A percentile compares a stretch with the other conserved stretches of the same genome.
These are phyloP conservation scores for Saururus chinensis DNA, from an alignment of 164 flowering plant species.

Conservation along the genomic window DNA sequence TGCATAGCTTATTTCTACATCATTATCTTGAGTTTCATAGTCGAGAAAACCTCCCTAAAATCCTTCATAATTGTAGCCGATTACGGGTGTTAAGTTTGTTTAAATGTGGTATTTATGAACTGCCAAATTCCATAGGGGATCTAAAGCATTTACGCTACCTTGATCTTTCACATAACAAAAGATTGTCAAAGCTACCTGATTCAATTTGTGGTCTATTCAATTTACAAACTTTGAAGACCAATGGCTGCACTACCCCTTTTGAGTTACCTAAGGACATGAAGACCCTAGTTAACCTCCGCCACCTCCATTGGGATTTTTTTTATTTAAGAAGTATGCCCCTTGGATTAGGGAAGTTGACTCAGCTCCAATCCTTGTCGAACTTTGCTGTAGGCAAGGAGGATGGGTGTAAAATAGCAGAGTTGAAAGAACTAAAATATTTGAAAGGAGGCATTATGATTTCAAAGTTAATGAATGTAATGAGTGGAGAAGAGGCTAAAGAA, in stretches of 20 bases:
- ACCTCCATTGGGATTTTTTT: conserved; percentile 15
- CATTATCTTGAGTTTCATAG: neutral
- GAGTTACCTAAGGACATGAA: no score
- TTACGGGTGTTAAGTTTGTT: conserved; percentile 6
- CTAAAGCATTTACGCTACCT: conserved; percentile 20
- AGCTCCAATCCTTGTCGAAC: conserved; percentile 14
- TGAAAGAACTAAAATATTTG: conserved; percentile 14
- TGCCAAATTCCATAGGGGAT: conserved; percentile 6
- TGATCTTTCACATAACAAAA: conserved; percentile 13
- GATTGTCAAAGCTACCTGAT: conserved; percentile 15
- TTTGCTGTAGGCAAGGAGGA: conserved; percentile 16
- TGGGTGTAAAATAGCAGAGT: conserved; percentile 15
- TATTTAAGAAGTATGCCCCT: no score
- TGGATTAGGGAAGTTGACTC: conserved; percentile 19
- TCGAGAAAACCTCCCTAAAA: neutral
- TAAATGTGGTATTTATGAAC: neutral
- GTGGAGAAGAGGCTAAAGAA: conserved; percentile 12
- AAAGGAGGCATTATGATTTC: conserved; percentile 22
- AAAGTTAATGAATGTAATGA: conserved; percentile 23
- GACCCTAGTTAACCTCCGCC: conserved; percentile 12
- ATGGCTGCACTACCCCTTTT: no score
- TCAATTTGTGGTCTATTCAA: conserved; percentile 12
- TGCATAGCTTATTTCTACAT: conserved; percentile 2
- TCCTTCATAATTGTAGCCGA: neutral
- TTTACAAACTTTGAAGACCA: conserved; percentile 19